phyloP scores from a whole-genome alignment of 2,329 filamentous ascomycete species.

The Diaporthe caulivora region DNA sequence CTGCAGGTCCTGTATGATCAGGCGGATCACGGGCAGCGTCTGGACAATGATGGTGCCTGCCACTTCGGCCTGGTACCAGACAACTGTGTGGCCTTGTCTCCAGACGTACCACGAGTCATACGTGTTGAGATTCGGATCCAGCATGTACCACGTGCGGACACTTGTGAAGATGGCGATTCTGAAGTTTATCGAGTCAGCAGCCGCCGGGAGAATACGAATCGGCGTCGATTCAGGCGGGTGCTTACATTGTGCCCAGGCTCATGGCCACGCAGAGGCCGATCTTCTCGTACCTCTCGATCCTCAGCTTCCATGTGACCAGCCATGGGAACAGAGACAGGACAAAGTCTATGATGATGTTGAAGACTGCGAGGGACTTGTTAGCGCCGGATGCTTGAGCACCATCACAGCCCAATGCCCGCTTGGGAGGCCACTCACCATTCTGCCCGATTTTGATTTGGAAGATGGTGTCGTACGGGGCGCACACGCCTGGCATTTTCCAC shows the following conservation, averaged over 20 bases:
- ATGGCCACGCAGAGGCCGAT: slow-evolving; percentile 63
- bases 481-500: slow-evolving; percentile 59
- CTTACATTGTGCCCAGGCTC: slow-evolving; percentile 57
- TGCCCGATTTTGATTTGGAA: slow-evolving; percentile 63
- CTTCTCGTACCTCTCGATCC: slow-evolving; percentile 63
- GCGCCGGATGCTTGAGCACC: background rate
- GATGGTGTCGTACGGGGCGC: slow-evolving; percentile 53
- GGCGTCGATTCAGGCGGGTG: slow-evolving; percentile 51
- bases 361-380: slow-evolving; percentile 50
- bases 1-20: slow-evolving; percentile 57
- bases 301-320: slow-evolving; percentile 61
- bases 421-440: slow-evolving; percentile 54
- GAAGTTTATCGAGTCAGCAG: slow-evolving; percentile 9
- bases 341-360: slow-evolving; percentile 67
- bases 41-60: slow-evolving; percentile 68
- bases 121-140: slow-evolving; percentile 55
- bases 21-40: slow-evolving; percentile 64
- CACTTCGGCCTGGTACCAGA: slow-evolving; percentile 65
- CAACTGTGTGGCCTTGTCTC: slow-evolving; percentile 59
- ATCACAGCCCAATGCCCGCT: background rate
- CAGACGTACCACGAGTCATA: slow-evolving; percentile 60
- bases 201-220: background rate
- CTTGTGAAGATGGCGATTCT: slow-evolving; percentile 61
- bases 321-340: slow-evolving; percentile 63
- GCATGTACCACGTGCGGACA: slow-evolving; percentile 62